These are phyloP conservation scores for Ceratobasidium papillatum DNA, from an alignment of 1,284 basidiomycete genomes.

Conservation along the genomic window DNA sequence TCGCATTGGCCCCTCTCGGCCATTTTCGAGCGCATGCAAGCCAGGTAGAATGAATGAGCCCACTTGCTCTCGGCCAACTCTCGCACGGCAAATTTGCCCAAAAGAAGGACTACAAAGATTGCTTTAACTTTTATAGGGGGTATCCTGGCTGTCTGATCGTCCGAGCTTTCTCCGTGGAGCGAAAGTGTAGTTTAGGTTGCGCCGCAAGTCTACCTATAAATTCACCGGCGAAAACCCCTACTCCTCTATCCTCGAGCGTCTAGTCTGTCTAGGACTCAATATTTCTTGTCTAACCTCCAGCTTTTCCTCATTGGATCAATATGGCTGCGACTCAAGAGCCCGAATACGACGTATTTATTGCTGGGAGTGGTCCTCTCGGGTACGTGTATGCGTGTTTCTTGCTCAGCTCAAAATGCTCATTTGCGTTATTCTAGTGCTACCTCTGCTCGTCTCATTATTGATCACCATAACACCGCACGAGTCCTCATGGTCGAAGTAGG, in stretches of 20 bases:
- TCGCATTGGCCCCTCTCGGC: neutral
- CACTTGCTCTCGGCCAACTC: neutral
- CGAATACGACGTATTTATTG: constrained; percentile 13
- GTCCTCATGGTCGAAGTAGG: constrained; percentile 33
- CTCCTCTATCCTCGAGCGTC: neutral
- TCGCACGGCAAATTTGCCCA: constrained; percentile 2
- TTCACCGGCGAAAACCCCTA: neutral
- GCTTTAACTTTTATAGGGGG: neutral
- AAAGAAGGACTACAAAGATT: neutral
- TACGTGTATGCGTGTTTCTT: neutral
- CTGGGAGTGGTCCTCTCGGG: constrained; percentile 11
- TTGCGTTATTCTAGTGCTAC: neutral
- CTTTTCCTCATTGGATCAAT: neutral
- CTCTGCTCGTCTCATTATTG: constrained; percentile 1
- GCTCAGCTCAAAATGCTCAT: neutral
- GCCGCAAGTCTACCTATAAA: neutral
- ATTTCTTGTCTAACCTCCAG: neutral
- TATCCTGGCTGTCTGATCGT: neutral
- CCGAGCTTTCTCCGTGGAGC: neutral
- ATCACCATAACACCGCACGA: neutral
- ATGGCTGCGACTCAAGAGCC: neutral
- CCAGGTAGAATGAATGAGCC: neutral
- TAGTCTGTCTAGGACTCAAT: neutral
- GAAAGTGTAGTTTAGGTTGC: neutral
- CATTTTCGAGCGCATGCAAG: too few species aligned